Evolutionary conservation across 1,139 yeast genomes (phyloP), one percentile per base, ranked within the genome.

Genomic region (Kodamaea fungicola): DNA sequence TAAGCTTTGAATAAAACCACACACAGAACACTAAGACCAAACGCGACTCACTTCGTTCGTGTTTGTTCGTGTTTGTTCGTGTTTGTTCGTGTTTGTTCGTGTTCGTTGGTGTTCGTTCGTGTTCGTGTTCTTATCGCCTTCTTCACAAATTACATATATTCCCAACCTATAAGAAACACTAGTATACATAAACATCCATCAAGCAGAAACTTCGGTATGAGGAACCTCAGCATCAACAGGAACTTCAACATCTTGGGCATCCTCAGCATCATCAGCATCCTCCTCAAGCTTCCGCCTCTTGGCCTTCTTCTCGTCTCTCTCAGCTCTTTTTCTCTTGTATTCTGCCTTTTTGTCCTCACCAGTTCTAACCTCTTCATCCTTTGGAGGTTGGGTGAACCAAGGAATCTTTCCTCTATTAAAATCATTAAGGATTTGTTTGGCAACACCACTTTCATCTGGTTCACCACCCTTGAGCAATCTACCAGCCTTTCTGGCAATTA

Each of bases 341-440:
- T 61, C 62, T 8, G 78, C 78, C 59, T 73, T 75, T 55, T 75
- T 75, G 51, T 78, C 83, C 43, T 67, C 78, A 27, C 79, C 80
- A 5, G 65, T 61, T 57, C 78, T 68, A 12, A 60, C 74, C 42
- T 67, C 73, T 36, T 73, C 79, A 51, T 78, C 86, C 54, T 79
- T 75, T 28, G 97, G 97, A 32, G 98, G 97, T 26, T 94, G 80
- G 25, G 88, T 88, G 59, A 92, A 92, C 98, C 98, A 92, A 19
- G 98, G 98, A 40, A 92, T 89, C 57, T 89, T 88, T 43, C 98
- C 98, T 62, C 98, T 78, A 65, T 88, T 92, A 70, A 92, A 92
- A 61, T 92, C 98, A 53, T 87, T 89, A 57, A 92, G 75, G 25
- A 92, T 83, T 57, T 84, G 83, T 61, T 89, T 92, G 35, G 98